These are phyloP conservation scores for Phlyctochytrium planicorne DNA, from an alignment of 192 early-diverging fungal genomes.

Conservation along the genomic window DNA sequence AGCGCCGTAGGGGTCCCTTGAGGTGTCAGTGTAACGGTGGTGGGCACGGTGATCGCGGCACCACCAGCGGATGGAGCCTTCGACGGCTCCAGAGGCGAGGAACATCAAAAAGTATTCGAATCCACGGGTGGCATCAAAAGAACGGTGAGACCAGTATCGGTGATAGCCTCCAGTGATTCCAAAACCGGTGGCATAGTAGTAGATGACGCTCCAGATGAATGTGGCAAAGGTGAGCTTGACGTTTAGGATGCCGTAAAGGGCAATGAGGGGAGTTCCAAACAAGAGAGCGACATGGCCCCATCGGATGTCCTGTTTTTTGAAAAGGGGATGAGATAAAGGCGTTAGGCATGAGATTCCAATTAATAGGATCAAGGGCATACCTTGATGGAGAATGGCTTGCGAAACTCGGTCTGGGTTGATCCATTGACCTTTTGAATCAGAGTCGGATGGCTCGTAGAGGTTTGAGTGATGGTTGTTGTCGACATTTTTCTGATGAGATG, in stretches of 20 bases:
- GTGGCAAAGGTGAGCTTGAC: constrained; percentile 67
- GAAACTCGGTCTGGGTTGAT: too few species aligned
- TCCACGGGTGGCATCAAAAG: constrained; percentile 44
- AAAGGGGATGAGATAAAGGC: too few species aligned
- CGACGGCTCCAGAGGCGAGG: constrained; percentile 31
- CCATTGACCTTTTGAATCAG: too few species aligned
- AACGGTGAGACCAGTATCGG: constrained; percentile 52
- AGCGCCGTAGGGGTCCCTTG: constrained; percentile 53
- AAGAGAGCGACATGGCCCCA: constrained; percentile 35
- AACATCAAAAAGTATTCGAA: constrained; percentile 36
- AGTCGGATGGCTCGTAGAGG: too few species aligned
- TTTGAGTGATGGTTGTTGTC: too few species aligned
- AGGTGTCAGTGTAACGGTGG: constrained; percentile 44
- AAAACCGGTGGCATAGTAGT: constrained; percentile 76
- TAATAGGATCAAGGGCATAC: too few species aligned
- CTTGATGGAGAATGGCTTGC: too few species aligned
- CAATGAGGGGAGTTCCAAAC: constrained; percentile 66
- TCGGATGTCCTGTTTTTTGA: too few species aligned
- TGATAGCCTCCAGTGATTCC: constrained; percentile 69
- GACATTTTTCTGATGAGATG: too few species aligned
- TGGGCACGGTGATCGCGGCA: constrained; percentile 28
- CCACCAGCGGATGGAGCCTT: constrained; percentile 58
- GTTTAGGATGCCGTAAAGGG: constrained; percentile 75
- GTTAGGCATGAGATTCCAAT: too few species aligned
- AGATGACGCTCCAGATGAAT: constrained; percentile 60